Base-by-base conservation (phyloP, 352 stramenopile species). In the Elongisporangium prolatum region DNA sequence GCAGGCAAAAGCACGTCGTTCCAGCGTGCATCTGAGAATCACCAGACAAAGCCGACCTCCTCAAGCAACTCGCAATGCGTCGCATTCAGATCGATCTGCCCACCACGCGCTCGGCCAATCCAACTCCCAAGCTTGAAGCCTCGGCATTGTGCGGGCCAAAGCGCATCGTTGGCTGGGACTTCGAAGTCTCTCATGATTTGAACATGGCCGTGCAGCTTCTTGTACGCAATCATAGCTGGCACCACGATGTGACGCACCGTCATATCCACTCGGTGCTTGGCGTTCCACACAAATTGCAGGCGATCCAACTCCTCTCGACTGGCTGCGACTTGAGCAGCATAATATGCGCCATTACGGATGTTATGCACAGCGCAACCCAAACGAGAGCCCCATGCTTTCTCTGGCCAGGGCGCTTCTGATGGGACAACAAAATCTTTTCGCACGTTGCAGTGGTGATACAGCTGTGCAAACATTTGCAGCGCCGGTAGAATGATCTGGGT, bases 201-300 rank as follows among this genome's bases (percentile, higher is more conserved):
- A 10, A 77, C 62, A 48, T 74, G 65, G 47, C 72, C 72, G 50
- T 89, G 68, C 13, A 84, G 60, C 21, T 69, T 61, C 20, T 58
- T 55, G 47, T 87, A 89, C 38, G 70, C 79, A 1, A 53, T 61
- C 52, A 93, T 68, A 20, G 80, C 78, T 7, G 84, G 84, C 8
- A 90, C 60, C 34, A 93, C 73, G 8, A 85, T 72, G 2, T 66
- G 56, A 0, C 73, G 71, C 37, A 90, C 67, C 2, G 67, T 86
- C 53, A 79, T 79, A 44, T 85, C 74, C 1, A 90, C 28, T 0
- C 80, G 78, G 34, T 91, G 72, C 63, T 83, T 62, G 28, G 80
- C 76, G 55, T 87, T 94, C 95, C 95, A 98, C 21, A 97, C 74
- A 65, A 98, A 98, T 17, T 90, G 92, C 21, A 98, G 61, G 14